phyloP scores from a whole-genome alignment of 1,139 yeast species.

The Blastobotrys capitulatus region DNA sequence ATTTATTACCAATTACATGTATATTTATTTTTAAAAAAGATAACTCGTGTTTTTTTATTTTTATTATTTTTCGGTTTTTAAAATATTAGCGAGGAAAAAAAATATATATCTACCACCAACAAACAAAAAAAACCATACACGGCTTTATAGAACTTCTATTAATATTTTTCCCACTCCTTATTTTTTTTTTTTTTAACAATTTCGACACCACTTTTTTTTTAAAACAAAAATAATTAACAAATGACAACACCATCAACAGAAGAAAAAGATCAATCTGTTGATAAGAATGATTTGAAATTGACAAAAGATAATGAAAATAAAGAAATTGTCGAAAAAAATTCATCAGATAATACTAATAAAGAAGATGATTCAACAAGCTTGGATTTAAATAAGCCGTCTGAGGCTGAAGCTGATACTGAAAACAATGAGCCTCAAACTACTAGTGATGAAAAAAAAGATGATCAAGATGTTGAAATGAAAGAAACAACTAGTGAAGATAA shows the following conservation, averaged over 20 bases:
- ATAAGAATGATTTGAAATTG: neutral
- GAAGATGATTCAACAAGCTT: too few species aligned
- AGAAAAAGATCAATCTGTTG: neutral
- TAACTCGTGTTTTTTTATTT: too few species aligned
- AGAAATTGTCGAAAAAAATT: neutral
- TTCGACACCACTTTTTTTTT: neutral
- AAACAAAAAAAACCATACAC: too few species aligned
- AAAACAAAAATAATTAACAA: neutral
- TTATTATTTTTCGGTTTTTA: too few species aligned
- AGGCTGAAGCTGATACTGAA: constrained; percentile 1
- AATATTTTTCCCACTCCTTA: neutral
- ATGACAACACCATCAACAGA: neutral
- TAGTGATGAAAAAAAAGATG: neutral
- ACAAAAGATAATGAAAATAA: neutral
- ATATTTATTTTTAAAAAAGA: too few species aligned
- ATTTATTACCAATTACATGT: too few species aligned
- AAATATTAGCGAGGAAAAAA: too few species aligned
- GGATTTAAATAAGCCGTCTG: neutral
- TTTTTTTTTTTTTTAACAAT: neutral
- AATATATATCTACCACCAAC: too few species aligned
- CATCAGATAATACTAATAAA: too few species aligned
- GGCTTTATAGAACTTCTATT: too few species aligned
- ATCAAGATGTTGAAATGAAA: neutral
- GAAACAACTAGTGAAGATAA: neutral
- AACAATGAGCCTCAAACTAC: neutral